Percentiles rank a stretch among this genome's conserved stretches.
Conservation (phyloP, 2,329 filamentous ascomycete species). For the Thielaviopsis populi region DNA sequence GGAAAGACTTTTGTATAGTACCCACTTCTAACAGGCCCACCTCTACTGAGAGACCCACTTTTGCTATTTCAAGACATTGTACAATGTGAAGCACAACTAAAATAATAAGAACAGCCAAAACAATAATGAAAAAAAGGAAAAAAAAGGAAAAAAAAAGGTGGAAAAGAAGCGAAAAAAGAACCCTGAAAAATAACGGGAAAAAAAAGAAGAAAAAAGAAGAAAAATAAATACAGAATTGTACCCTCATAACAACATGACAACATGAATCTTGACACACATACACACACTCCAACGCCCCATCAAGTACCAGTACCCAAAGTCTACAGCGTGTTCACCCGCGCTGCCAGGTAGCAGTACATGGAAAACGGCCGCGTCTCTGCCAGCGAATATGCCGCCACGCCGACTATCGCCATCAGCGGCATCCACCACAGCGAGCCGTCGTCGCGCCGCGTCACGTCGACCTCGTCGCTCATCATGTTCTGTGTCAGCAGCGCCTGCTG, state of each 20-base stretch:
- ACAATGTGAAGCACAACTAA: no score
- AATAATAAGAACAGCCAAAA: background rate
- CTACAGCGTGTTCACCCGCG: slow-evolving; percentile 7
- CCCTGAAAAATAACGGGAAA: background rate
- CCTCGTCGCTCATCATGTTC: background rate
- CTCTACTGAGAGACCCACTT: no score
- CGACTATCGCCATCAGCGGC: slow-evolving; percentile 7
- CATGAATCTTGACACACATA: background rate
- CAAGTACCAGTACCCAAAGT: background rate
- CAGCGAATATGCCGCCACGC: background rate
- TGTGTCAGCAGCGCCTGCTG: background rate
- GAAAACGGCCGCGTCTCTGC: background rate
- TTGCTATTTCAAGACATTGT: no score
- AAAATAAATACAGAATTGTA: background rate
- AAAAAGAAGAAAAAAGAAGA: background rate
- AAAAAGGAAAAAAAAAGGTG: background rate
- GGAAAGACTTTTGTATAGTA: no score
- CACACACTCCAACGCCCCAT: background rate
- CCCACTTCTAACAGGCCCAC: no score
- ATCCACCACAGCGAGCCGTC: slow-evolving; percentile 7
- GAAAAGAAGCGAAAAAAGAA: background rate
- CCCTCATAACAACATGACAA: no score
- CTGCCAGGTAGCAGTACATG: slow-evolving; percentile 10
- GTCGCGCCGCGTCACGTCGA: background rate
- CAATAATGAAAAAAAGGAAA: background rate